Conservation (phyloP, 441 rosid species). For the Aquilaria agallochum region DNA sequence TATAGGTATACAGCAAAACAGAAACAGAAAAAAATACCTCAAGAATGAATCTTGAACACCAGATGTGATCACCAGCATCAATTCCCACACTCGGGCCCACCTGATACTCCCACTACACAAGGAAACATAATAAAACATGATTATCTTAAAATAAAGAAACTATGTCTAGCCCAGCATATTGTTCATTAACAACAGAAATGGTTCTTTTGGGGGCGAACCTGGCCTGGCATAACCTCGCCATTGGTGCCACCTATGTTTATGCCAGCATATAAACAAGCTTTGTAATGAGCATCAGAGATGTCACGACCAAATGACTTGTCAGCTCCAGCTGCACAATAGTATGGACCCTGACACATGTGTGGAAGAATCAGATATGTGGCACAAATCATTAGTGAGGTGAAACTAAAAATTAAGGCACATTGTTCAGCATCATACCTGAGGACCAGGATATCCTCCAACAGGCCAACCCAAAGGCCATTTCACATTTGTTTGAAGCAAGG, state of each 20-base stretch:
- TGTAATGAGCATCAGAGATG: conserved; percentile 97
- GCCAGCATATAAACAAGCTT: conserved; percentile 96
- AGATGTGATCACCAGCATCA: conserved; percentile 91
- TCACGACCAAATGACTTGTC: conserved; percentile 95
- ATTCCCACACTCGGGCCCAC: conserved; percentile 98
- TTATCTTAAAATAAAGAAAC: conserved; percentile 3
- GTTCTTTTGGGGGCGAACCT: conserved; percentile 40
- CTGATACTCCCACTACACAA: conserved; percentile 93
- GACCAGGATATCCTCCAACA: conserved; percentile 95
- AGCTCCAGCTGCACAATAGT: conserved; percentile 97
- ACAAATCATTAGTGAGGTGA: too few relatives aligned
- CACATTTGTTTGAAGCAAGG: conserved; percentile 77
- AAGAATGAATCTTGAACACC: conserved; percentile 95
- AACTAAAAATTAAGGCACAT: neutral
- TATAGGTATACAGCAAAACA: neutral
- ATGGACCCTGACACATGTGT: conserved; percentile 71
- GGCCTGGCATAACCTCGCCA: conserved; percentile 99
- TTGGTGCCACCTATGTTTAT: conserved; percentile 93
- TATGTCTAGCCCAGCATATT: neutral
- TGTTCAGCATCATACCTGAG: conserved; percentile 52
- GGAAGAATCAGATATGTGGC: conserved; percentile 5
- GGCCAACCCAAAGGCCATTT: conserved; percentile 99
- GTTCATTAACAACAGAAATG: conserved; percentile 1
- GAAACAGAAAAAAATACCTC: conserved; percentile 49
- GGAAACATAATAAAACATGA: conserved; percentile 10